These are phyloP conservation scores for Talaromyces piceae DNA, from an alignment of 2,329 filamentous ascomycete genomes.

Conservation along the genomic window DNA sequence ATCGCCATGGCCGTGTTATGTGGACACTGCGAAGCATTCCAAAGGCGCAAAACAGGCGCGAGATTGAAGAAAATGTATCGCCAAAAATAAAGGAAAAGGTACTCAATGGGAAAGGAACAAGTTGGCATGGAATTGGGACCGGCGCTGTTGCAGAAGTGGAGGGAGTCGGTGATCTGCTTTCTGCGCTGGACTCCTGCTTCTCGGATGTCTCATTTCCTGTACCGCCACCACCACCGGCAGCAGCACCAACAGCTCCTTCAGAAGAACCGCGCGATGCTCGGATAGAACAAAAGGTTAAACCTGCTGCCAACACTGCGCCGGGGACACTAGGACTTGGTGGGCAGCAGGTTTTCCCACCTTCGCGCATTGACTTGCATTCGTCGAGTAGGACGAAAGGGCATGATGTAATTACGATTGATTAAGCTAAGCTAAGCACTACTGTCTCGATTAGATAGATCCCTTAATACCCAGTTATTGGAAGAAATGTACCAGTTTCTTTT, in stretches of 20 bases:
- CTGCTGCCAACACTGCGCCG: no score
- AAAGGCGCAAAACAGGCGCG: conserved; percentile 13
- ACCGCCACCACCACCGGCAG: no score
- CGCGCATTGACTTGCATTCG: conserved; percentile 11
- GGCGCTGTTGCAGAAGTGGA: conserved; percentile 28
- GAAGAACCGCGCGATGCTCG: neutral
- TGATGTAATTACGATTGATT: conserved; percentile 34
- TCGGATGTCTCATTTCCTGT: conserved; percentile 6
- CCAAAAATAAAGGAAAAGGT: conserved; percentile 24
- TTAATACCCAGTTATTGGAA: conserved; percentile 2
- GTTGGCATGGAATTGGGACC: conserved; percentile 34
- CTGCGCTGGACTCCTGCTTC: conserved; percentile 25
- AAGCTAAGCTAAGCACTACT: conserved; percentile 8
- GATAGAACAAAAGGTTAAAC: neutral
- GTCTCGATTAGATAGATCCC: conserved; percentile 10
- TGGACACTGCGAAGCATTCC: conserved; percentile 30
- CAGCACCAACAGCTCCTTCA: no score
- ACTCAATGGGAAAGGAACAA: conserved; percentile 29
- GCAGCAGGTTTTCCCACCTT: conserved; percentile 1
- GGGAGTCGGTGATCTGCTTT: conserved; percentile 26
- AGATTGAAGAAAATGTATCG: conserved; percentile 16
- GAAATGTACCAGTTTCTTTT: neutral
- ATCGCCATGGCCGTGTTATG: conserved; percentile 21
- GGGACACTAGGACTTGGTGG: conserved; percentile 3
- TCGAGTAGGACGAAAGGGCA: conserved; percentile 11